Evolutionary conservation across 176 grass and related monocot species (phyloP).

Genomic region (Bolboschoenus planiculmis): DNA sequence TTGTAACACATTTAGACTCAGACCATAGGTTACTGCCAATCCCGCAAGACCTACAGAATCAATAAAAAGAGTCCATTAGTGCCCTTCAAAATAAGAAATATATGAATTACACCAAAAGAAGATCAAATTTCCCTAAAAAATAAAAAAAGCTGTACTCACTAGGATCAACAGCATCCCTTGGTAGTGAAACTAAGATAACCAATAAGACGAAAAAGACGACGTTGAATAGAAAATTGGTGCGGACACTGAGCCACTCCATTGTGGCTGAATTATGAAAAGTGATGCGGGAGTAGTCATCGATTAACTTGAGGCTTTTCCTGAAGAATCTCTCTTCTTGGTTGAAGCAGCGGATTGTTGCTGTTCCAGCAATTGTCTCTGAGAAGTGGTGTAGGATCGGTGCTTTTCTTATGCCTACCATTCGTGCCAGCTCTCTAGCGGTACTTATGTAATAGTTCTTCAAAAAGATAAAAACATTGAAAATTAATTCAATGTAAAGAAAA

Average conservation of each 20-base stretch:
- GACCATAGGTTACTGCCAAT: constrained; percentile 71
- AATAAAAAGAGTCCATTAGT: neutral
- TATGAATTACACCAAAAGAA: neutral
- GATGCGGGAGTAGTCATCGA: constrained; percentile 72
- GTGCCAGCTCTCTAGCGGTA: constrained; percentile 77
- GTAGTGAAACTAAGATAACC: constrained; percentile 60
- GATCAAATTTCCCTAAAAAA: neutral
- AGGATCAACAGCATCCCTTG: constrained; percentile 53
- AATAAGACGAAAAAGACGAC: constrained; percentile 64
- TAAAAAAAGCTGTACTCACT: constrained; percentile 45
- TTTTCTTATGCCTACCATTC: constrained; percentile 85
- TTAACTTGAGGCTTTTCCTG: constrained; percentile 44
- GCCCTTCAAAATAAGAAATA: neutral
- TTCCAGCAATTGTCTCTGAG: constrained; percentile 73
- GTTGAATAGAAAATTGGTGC: constrained; percentile 90
- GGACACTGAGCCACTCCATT: constrained; percentile 86
- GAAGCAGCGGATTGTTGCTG: constrained; percentile 76
- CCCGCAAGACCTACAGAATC: constrained; percentile 60
- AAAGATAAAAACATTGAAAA: neutral
- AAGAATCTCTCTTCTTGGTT: constrained; percentile 64
- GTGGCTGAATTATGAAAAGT: constrained; percentile 89
- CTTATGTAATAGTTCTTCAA: constrained; percentile 73
- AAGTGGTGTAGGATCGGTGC: constrained; percentile 87
- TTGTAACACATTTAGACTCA: constrained; percentile 84
- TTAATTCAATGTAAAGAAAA: neutral